Evolutionary conservation across 306 rosid species (phyloP).

Genomic region (Boehmeria nivea): DNA sequence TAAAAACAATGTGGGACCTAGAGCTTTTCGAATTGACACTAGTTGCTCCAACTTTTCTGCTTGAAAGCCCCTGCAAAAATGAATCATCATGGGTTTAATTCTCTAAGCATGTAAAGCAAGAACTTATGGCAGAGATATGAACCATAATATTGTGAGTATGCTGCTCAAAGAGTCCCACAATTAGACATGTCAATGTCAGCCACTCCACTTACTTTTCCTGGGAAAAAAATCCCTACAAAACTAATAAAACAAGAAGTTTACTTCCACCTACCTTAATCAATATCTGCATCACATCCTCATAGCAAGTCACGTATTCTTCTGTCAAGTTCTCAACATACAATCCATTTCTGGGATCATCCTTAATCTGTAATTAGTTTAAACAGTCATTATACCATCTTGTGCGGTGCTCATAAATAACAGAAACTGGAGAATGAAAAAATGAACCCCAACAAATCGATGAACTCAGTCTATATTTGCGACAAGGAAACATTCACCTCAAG

Average conservation of each 20-base stretch:
- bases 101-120: too few species aligned
- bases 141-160: too few species aligned
- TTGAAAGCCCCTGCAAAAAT: slow-evolving; percentile 87
- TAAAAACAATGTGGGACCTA: slow-evolving; percentile 83
- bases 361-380: slow-evolving; percentile 51
- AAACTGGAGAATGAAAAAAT: background rate
- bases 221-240: too few species aligned
- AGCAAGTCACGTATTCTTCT: slow-evolving; percentile 85
- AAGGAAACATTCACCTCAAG: slow-evolving; percentile 57
- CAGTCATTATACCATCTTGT: slow-evolving; percentile 12
- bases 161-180: slow-evolving; percentile 10
- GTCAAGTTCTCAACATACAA: slow-evolving; percentile 71
- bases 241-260: background rate
- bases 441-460: background rate
- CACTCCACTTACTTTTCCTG: too few species aligned
- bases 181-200: slow-evolving; percentile 1
- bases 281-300: slow-evolving; percentile 85
- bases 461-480: too few species aligned
- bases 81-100: too few species aligned
- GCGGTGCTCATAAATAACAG: background rate
- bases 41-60: slow-evolving; percentile 92
- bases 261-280: slow-evolving; percentile 64
- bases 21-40: slow-evolving; percentile 86
- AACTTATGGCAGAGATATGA: too few species aligned
- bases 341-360: slow-evolving; percentile 66